Evolutionary conservation across 1,284 basidiomycete species (phyloP).

Genomic region (Rhodotorula mucilaginosa): DNA sequence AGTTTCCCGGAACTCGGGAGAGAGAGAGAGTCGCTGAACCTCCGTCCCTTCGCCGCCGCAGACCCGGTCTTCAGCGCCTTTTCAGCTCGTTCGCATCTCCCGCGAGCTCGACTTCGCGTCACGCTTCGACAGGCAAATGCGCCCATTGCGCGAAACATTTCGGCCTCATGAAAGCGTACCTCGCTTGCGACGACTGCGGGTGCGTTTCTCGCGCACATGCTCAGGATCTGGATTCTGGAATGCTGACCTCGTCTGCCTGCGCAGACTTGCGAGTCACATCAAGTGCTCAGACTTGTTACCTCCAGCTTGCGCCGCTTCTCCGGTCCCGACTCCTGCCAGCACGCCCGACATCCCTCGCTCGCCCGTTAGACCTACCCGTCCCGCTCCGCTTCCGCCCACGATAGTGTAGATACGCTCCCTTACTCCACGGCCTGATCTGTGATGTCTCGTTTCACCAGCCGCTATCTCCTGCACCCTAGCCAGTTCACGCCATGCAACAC

Average conservation of each 20-base stretch:
- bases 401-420: not conserved
- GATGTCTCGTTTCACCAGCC: not conserved
- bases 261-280: conserved; percentile 31
- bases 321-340: not conserved
- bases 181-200: conserved; percentile 86
- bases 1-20: too few relatives aligned
- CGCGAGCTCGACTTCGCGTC: not conserved
- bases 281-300: conserved; percentile 30
- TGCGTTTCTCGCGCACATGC: conserved; percentile 55
- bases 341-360: not conserved
- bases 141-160: conserved; percentile 77
- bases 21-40: too few relatives aligned
- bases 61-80: conserved; percentile 61
- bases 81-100: conserved; percentile 29
- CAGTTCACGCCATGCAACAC: too few relatives aligned
- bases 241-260: not conserved
- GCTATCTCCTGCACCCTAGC: not conserved
- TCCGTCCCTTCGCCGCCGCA: not conserved
- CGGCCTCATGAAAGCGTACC: conserved; percentile 70
- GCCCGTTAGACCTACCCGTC: conserved; percentile 9
- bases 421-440: not conserved
- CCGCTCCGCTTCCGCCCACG: not conserved
- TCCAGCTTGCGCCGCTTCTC: not conserved
- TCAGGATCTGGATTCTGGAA: too few relatives aligned
- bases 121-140: conserved; percentile 57